Evolutionary conservation across 129 eudicot species (phyloP).

Genomic region (Tagetes erecta): DNA sequence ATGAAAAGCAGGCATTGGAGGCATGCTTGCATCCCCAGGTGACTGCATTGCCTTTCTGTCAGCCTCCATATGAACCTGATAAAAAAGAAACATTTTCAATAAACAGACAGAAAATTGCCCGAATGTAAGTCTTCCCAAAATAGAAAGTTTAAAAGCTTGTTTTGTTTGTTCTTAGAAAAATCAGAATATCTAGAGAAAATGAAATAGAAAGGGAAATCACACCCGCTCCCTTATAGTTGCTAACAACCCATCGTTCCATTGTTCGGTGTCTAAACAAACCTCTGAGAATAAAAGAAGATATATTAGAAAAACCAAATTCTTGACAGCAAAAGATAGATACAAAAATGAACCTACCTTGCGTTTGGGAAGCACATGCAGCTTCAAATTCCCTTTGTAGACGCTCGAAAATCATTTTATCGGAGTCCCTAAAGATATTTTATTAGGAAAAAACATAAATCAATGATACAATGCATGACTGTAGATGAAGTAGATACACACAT

Average conservation of each 20-base stretch:
- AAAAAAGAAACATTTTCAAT: neutral
- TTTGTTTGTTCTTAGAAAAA: neutral
- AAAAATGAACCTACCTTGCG: constrained; percentile 56
- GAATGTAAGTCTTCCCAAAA: neutral
- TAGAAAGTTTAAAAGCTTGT: neutral
- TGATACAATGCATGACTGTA: neutral
- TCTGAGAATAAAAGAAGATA: constrained; percentile 42
- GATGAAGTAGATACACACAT: neutral
- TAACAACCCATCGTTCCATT: constrained; percentile 92
- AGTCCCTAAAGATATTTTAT: constrained; percentile 52
- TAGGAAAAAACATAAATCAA: constrained; percentile 9
- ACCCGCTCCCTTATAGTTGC: constrained; percentile 98
- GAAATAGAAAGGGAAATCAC: constrained; percentile 21
- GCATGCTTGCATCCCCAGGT: constrained; percentile 44
- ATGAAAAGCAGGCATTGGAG: constrained; percentile 41
- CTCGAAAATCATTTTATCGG: constrained; percentile 89
- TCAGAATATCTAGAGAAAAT: neutral
- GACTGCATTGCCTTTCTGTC: constrained; percentile 71
- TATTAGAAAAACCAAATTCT: constrained; percentile 23
- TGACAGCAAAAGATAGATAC: neutral
- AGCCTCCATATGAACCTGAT: constrained; percentile 93
- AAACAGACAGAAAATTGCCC: neutral
- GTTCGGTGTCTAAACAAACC: constrained; percentile 71
- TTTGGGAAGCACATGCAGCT: constrained; percentile 79
- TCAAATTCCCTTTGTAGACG: constrained; percentile 91